Percentiles rank a stretch among this genome's conserved stretches.
These are phyloP conservation scores for Taphrina deformans DNA, from an alignment of 1,139 yeast genomes.

Conservation along the genomic window DNA sequence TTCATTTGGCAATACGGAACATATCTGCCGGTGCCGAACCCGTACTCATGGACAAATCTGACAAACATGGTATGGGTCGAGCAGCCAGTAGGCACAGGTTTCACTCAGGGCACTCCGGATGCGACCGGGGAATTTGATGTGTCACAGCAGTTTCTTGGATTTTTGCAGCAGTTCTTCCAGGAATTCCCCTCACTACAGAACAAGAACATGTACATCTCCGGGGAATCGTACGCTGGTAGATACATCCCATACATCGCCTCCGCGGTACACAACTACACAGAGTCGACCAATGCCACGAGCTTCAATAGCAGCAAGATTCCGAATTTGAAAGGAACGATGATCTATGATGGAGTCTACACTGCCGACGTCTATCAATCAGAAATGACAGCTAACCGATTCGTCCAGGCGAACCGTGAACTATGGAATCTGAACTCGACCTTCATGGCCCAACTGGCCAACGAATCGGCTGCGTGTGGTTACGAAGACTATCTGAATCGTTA, in stretches of 20 bases:
- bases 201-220: slow-evolving; percentile 64
- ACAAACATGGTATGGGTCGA: slow-evolving; percentile 53
- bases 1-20: slow-evolving; percentile 58
- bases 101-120: slow-evolving; percentile 54
- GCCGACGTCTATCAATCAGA: slow-evolving; percentile 5
- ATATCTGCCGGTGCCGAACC: slow-evolving; percentile 70
- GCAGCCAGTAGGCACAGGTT: slow-evolving; percentile 95
- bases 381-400: slow-evolving; percentile 4
- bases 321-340: slow-evolving; percentile 16
- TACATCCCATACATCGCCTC: slow-evolving; percentile 84
- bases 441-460: background rate
- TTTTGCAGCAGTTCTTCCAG: slow-evolving; percentile 64
- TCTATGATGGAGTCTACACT: slow-evolving; percentile 8
- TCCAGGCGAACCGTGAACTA: background rate
- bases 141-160: slow-evolving; percentile 47
- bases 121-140: slow-evolving; percentile 7
- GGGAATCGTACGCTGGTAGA: slow-evolving; percentile 97
- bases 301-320: background rate
- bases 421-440: background rate
- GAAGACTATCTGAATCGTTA: slow-evolving; percentile 3
- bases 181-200: slow-evolving; percentile 60
- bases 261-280: slow-evolving; percentile 48
- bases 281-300: background rate
- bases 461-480: slow-evolving; percentile 13
- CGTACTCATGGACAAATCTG: slow-evolving; percentile 14